Conservation (phyloP, 345 rosid species). For the Rhodomyrtus tomentosa region DNA sequence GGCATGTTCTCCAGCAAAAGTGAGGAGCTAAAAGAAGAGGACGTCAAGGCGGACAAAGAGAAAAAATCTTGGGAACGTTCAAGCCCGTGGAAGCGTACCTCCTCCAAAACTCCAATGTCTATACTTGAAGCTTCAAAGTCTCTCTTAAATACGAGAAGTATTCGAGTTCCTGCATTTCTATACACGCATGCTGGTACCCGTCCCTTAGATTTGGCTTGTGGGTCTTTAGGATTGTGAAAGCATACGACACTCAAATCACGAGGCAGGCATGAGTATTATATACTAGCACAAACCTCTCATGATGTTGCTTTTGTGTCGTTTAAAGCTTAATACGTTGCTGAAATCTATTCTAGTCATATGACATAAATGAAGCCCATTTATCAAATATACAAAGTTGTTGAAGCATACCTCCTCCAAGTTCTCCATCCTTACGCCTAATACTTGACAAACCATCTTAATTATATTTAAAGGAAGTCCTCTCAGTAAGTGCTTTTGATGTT, state of each 20-base stretch:
- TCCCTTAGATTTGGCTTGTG: background rate
- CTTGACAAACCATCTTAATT: too few relatives aligned
- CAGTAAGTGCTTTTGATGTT: too few relatives aligned
- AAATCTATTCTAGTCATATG: too few relatives aligned
- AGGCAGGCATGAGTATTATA: background rate
- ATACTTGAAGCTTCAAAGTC: background rate
- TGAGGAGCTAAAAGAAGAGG: background rate
- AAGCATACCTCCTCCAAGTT: too few relatives aligned
- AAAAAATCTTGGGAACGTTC: background rate
- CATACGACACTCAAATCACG: background rate
- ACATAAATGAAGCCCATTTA: too few relatives aligned
- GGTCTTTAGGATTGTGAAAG: background rate
- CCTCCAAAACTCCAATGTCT: background rate
- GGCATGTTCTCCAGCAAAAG: background rate
- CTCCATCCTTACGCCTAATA: too few relatives aligned
- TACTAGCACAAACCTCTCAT: background rate
- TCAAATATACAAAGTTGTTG: too few relatives aligned
- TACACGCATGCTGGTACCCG: background rate
- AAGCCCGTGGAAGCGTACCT: background rate
- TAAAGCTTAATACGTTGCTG: too few relatives aligned
- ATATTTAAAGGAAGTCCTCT: too few relatives aligned
- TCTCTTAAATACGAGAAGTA: background rate
- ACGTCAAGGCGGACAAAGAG: background rate
- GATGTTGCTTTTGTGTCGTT: too few relatives aligned
- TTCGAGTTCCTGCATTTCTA: background rate